Evolutionary conservation across 805 yeast genomes (phyloP).

Genomic region (Kurtzmaniella cleridarum): DNA sequence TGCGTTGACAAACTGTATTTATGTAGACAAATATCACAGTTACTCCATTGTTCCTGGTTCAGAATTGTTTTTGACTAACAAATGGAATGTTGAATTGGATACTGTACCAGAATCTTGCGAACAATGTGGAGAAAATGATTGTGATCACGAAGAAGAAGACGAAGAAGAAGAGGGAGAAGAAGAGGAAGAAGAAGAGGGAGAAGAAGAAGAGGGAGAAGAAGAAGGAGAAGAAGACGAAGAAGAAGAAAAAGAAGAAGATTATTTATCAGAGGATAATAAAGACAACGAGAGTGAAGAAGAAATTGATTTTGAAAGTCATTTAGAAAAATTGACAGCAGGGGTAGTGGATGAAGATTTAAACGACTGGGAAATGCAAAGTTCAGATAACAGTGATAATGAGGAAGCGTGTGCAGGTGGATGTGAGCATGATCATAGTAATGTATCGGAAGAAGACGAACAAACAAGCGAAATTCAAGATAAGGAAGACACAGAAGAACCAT

Average conservation of each 20-base stretch:
- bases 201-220: constrained; percentile 7
- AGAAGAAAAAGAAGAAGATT: constrained; percentile 1
- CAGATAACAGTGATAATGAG: constrained; percentile 4
- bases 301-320: constrained; percentile 1
- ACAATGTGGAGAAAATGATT: constrained; percentile 27
- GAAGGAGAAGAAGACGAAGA: constrained; percentile 12
- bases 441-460: constrained; percentile 10
- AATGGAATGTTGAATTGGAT: constrained; percentile 17
- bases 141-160: constrained; percentile 23
- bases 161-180: constrained; percentile 17
- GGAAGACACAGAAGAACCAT: constrained; percentile 5
- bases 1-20: constrained; percentile 75
- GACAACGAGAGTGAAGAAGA: constrained; percentile 9
- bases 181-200: constrained; percentile 8
- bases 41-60: constrained; percentile 86
- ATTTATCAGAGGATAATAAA: constrained; percentile 4
- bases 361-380: constrained; percentile 4
- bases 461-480: constrained; percentile 8
- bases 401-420: constrained; percentile 5
- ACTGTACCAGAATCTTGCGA: constrained; percentile 29
- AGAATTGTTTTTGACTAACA: constrained; percentile 61
- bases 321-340: constrained; percentile 7
- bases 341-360: constrained; percentile 9
- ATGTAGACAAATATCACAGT: constrained; percentile 69
- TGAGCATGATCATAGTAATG: constrained; percentile 11